Conservation (phyloP, 208 protist species). For the Entamoeba histolytica region DNA sequence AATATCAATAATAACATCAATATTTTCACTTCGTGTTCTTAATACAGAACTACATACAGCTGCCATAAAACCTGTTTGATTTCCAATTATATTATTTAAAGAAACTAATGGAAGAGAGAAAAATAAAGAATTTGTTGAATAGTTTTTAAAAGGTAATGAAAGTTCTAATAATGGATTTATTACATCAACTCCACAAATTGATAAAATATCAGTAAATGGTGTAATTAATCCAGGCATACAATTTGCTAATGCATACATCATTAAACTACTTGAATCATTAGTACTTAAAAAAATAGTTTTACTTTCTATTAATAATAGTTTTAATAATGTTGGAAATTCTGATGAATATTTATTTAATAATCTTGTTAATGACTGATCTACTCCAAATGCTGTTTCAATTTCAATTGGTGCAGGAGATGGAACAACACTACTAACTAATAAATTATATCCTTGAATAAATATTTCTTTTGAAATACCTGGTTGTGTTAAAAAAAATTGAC, state of each 20-base stretch:
- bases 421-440: neutral
- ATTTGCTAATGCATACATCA: neutral
- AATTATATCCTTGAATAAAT: neutral
- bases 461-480: neutral
- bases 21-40: neutral
- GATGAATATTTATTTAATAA: neutral
- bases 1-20: neutral
- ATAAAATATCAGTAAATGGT: neutral
- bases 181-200: neutral
- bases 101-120: neutral
- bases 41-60: neutral
- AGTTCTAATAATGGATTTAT: neutral
- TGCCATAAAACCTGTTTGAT: neutral
- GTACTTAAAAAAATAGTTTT: neutral
- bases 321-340: neutral
- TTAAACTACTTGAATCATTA: neutral
- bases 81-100: neutral
- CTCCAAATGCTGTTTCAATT: neutral
- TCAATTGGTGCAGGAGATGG: neutral
- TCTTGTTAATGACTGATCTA: neutral
- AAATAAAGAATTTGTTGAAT: neutral
- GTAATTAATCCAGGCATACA: neutral
- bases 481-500: neutral
- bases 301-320: neutral
- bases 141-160: neutral